Percentiles rank a stretch among this genome's conserved stretches.
Evolutionary conservation across 108 stramenopile species (phyloP).

Genomic region (Cyclostephanos tholiformis): DNA sequence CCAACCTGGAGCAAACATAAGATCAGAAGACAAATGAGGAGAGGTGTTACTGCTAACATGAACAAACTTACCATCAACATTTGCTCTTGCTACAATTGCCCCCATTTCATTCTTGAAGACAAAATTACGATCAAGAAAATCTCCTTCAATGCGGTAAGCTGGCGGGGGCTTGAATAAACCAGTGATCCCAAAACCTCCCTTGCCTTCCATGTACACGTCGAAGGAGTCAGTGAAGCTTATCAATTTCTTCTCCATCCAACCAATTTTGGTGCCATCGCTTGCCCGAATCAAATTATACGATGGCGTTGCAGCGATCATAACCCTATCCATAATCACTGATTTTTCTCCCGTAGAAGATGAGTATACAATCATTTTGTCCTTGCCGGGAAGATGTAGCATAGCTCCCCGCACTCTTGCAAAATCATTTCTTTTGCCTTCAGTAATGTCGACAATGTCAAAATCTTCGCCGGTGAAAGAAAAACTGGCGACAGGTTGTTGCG

Average conservation of each 20-base stretch:
- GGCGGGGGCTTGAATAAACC: slow-evolving; percentile 67
- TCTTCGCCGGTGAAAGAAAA: slow-evolving; percentile 78
- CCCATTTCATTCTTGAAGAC: slow-evolving; percentile 62
- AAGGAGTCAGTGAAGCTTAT: slow-evolving; percentile 74
- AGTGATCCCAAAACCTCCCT: slow-evolving; percentile 55
- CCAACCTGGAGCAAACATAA: slow-evolving; percentile 22
- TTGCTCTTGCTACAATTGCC: slow-evolving; percentile 65
- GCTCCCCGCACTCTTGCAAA: slow-evolving; percentile 69
- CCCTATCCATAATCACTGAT: slow-evolving; percentile 61
- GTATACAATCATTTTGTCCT: slow-evolving; percentile 69
- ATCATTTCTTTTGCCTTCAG: slow-evolving; percentile 19
- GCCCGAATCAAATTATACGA: slow-evolving; percentile 72
- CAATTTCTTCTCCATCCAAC: slow-evolving; percentile 75
- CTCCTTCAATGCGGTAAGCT: slow-evolving; percentile 66
- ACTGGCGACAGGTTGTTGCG: not conserved
- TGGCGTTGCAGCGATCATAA: slow-evolving; percentile 61
- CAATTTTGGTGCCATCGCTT: slow-evolving; percentile 58
- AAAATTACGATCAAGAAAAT: slow-evolving; percentile 79
- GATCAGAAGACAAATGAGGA: not conserved
- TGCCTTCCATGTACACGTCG: slow-evolving; percentile 69
- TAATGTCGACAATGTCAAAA: slow-evolving; percentile 64
- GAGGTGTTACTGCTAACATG: not conserved
- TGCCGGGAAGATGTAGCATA: slow-evolving; percentile 79
- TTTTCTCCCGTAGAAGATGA: slow-evolving; percentile 25
- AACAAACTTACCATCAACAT: slow-evolving; percentile 43